Conservation (phyloP, 306 rosid species). For the Nissolia schottii region DNA sequence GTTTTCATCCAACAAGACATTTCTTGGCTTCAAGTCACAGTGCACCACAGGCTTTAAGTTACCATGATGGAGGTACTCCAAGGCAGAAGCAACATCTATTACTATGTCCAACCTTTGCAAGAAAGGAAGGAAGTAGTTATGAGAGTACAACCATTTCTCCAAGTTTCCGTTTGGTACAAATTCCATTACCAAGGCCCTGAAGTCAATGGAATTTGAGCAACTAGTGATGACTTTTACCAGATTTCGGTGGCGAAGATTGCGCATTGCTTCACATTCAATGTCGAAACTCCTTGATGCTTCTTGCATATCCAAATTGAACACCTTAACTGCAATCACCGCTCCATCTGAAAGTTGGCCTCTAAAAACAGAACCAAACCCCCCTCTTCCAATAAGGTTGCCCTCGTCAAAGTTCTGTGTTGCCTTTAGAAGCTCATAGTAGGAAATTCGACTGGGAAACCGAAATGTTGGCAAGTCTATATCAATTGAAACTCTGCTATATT, state of each 20-base stretch:
- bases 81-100: slow-evolving; percentile 29
- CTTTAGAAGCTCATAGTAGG: slow-evolving; percentile 17
- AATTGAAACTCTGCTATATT: background rate
- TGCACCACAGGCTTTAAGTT: slow-evolving; percentile 22
- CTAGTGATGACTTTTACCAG: slow-evolving; percentile 11
- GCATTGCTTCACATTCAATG: slow-evolving; percentile 24
- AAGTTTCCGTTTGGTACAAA: slow-evolving; percentile 18
- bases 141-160: slow-evolving; percentile 23
- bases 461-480: background rate
- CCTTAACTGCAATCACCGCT: slow-evolving; percentile 15
- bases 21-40: slow-evolving; percentile 46
- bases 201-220: slow-evolving; percentile 20
- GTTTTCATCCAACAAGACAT: slow-evolving; percentile 35
- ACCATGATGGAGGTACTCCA: slow-evolving; percentile 42
- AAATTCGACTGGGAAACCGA: background rate
- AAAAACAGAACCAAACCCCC: slow-evolving; percentile 23
- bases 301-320: slow-evolving; percentile 5
- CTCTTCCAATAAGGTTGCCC: slow-evolving; percentile 24
- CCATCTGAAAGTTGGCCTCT: slow-evolving; percentile 20
- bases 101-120: slow-evolving; percentile 13
- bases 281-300: slow-evolving; percentile 18
- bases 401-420: slow-evolving; percentile 15
- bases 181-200: slow-evolving; percentile 23
- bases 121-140: background rate
- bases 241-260: slow-evolving; percentile 28